Percentiles rank a stretch among this genome's conserved stretches.
These are phyloP conservation scores for Salvia splendens DNA, from an alignment of 257 asterid species.

Conservation along the genomic window DNA sequence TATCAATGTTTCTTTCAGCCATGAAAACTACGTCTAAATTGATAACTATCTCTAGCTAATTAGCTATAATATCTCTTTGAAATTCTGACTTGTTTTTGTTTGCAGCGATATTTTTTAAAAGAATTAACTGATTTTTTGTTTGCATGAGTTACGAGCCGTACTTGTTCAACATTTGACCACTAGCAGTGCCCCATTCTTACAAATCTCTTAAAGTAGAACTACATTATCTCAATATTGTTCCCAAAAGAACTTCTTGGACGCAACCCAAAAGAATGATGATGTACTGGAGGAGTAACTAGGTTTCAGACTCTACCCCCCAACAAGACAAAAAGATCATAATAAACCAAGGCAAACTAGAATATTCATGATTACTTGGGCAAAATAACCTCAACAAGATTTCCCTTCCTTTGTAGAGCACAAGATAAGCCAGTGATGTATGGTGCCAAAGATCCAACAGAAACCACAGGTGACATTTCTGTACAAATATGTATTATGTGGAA, in stretches of 20 bases:
- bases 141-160: background rate
- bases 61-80: background rate
- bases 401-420: conserved; percentile 70
- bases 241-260: conserved; percentile 9
- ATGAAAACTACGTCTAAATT: background rate
- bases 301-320: conserved; percentile 23
- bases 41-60: background rate
- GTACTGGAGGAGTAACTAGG: conserved; percentile 10
- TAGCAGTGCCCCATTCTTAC: background rate
- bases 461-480: conserved; percentile 89
- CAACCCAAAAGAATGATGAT: background rate
- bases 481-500: conserved; percentile 76
- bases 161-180: background rate
- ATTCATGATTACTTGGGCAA: conserved; percentile 74
- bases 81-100: background rate
- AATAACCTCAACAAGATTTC: conserved; percentile 84
- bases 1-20: conserved; percentile 5
- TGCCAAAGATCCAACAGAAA: conserved; percentile 73
- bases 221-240: background rate
- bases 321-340: conserved; percentile 14
- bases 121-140: conserved; percentile 2
- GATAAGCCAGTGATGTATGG: conserved; percentile 70
- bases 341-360: conserved; percentile 29
- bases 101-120: background rate
- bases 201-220: conserved; percentile 18